Percentiles rank a stretch among this genome's conserved stretches.
Evolutionary conservation across 73 alveolate genomes (phyloP).

Genomic region (Stentor roeselii): DNA sequence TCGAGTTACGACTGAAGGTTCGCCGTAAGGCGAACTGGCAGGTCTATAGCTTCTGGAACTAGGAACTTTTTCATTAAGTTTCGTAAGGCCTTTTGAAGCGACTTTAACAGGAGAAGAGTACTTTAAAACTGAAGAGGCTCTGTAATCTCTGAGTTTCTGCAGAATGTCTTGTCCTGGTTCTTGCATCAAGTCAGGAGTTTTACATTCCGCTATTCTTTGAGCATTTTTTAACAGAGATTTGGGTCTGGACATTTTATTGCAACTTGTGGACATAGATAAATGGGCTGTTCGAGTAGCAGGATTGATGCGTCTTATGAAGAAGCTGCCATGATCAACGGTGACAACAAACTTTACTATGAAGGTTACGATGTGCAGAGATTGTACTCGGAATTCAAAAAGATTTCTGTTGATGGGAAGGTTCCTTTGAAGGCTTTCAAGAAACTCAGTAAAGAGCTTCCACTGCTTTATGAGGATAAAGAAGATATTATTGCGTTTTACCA

Average conservation of each 20-base stretch:
- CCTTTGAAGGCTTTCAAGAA: background rate
- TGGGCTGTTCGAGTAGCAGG: background rate
- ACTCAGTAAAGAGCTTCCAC: background rate
- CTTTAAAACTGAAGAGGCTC: background rate
- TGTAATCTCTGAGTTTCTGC: background rate
- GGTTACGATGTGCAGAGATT: background rate
- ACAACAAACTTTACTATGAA: background rate
- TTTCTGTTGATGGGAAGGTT: background rate
- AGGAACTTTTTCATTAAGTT: background rate
- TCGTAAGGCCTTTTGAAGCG: background rate
- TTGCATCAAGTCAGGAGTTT: background rate
- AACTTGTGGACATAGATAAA: background rate
- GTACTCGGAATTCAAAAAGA: background rate
- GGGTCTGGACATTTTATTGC: background rate
- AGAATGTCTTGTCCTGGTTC: background rate
- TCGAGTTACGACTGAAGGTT: no score
- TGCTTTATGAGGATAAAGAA: background rate
- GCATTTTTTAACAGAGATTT: slow-evolving; percentile 3
- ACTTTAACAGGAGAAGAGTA: background rate
- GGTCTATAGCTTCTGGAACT: background rate
- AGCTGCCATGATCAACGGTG: background rate
- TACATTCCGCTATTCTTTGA: background rate
- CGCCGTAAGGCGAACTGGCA: background rate
- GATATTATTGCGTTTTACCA: background rate
- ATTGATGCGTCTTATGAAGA: background rate